phyloP scores from a whole-genome alignment of 1,284 basidiomycete genomes.

The Ustilago sp. region DNA sequence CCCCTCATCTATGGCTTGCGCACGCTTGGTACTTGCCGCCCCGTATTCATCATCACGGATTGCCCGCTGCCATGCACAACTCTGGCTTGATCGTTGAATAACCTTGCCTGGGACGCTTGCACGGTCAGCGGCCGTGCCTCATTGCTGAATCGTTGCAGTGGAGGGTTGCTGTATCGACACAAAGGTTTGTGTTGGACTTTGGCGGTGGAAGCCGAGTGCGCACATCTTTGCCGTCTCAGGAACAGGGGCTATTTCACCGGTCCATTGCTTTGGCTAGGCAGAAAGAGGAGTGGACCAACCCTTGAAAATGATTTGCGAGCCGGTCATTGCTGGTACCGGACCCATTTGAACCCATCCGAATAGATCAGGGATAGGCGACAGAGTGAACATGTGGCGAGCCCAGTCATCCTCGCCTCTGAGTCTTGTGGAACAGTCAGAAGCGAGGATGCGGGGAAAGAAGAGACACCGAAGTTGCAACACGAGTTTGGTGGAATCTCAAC shows the following conservation, averaged over 20 bases:
- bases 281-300: neutral
- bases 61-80: no score
- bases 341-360: neutral
- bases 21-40: neutral
- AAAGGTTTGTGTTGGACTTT: no score
- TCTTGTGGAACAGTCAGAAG: neutral
- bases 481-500: neutral
- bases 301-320: neutral
- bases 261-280: neutral
- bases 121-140: no score
- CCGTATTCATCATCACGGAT: neutral
- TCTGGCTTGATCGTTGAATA: no score
- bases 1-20: neutral
- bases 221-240: no score
- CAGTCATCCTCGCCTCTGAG: neutral
- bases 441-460: conserved; percentile 7
- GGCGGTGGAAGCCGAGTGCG: no score
- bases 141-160: no score
- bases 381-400: neutral
- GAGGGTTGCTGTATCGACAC: no score
- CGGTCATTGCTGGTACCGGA: neutral
- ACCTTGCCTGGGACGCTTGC: no score
- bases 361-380: neutral
- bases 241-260: neutral
- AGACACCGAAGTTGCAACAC: neutral